Percentiles rank a stretch among this genome's conserved stretches.
Evolutionary conservation across 2,329 filamentous ascomycete species (phyloP).

Genomic region (Cordyceps fumosorosea): DNA sequence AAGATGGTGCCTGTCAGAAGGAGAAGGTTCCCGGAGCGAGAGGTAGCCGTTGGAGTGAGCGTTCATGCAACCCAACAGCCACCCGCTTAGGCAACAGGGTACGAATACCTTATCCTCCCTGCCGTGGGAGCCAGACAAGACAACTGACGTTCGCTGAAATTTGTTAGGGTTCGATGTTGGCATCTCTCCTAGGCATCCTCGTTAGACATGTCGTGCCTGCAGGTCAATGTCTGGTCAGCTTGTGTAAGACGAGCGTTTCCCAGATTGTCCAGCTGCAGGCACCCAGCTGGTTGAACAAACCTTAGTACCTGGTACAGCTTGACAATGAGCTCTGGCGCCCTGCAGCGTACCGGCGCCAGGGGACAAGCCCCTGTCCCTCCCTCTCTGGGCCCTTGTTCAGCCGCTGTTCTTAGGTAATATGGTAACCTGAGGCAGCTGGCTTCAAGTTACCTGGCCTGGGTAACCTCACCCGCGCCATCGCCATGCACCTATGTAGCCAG

Average conservation of each 20-base stretch:
- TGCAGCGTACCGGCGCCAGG: too few relatives aligned
- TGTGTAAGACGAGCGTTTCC: neutral
- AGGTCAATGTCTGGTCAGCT: neutral
- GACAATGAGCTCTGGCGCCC: too few relatives aligned
- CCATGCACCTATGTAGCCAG: neutral
- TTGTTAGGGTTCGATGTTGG: neutral
- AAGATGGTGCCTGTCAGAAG: constrained; percentile 1
- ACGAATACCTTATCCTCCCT: too few relatives aligned
- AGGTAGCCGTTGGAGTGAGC: neutral
- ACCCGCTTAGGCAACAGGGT: too few relatives aligned
- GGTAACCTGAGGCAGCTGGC: too few relatives aligned
- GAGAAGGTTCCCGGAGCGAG: neutral
- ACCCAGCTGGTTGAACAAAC: too few relatives aligned
- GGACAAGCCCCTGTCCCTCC: neutral
- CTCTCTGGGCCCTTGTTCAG: neutral
- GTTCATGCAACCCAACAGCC: neutral
- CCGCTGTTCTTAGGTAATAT: too few relatives aligned
- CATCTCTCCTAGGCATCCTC: neutral
- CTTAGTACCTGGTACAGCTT: too few relatives aligned
- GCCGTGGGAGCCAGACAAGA: too few relatives aligned
- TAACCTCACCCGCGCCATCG: neutral
- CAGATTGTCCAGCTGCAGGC: neutral
- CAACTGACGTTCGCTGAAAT: too few relatives aligned
- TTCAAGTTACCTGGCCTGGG: neutral
- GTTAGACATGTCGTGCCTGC: neutral